These are phyloP conservation scores for Colletotrichum tofieldiae DNA, from an alignment of 2,329 filamentous ascomycete species.

Conservation along the genomic window DNA sequence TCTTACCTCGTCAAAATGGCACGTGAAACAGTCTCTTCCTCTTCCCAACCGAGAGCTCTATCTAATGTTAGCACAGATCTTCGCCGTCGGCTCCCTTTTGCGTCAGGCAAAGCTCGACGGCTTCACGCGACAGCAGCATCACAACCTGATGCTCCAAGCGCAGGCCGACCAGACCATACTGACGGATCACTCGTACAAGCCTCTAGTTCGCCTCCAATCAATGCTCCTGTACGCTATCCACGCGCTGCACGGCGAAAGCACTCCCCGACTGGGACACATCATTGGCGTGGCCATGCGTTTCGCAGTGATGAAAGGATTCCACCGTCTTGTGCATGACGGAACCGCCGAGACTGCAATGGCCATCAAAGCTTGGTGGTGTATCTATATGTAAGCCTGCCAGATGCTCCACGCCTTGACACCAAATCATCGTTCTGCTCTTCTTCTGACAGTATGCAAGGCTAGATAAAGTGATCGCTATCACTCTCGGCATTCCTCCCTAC, in stretches of 20 bases:
- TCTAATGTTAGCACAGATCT: slow-evolving; percentile 1
- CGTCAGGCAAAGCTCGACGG: slow-evolving; percentile 14
- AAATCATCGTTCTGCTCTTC: background rate
- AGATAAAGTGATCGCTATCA: slow-evolving; percentile 12
- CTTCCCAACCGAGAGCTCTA: background rate
- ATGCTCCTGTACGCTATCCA: slow-evolving; percentile 11
- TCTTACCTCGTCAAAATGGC: slow-evolving; percentile 8
- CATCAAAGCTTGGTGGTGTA: slow-evolving; percentile 14
- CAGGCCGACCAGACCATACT: slow-evolving; percentile 12
- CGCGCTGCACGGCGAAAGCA: slow-evolving; percentile 9
- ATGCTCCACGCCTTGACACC: background rate
- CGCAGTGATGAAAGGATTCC: slow-evolving; percentile 12
- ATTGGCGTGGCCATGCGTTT: slow-evolving; percentile 12
- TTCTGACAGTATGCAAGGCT: slow-evolving; percentile 3
- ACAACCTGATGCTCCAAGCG: slow-evolving; percentile 12
- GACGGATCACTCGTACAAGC: slow-evolving; percentile 8
- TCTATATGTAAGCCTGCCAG: slow-evolving; percentile 1
- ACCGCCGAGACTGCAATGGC: slow-evolving; percentile 11
- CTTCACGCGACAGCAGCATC: slow-evolving; percentile 9
- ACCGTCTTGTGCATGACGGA: slow-evolving; percentile 10
- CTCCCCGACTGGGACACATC: slow-evolving; percentile 3
- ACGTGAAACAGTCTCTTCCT: background rate
- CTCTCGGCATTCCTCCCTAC: slow-evolving; percentile 6
- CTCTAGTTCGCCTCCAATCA: slow-evolving; percentile 11
- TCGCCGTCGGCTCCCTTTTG: slow-evolving; percentile 3